phyloP scores from a whole-genome alignment of 116 monocot genomes.

The Cymodocea nodosa region DNA sequence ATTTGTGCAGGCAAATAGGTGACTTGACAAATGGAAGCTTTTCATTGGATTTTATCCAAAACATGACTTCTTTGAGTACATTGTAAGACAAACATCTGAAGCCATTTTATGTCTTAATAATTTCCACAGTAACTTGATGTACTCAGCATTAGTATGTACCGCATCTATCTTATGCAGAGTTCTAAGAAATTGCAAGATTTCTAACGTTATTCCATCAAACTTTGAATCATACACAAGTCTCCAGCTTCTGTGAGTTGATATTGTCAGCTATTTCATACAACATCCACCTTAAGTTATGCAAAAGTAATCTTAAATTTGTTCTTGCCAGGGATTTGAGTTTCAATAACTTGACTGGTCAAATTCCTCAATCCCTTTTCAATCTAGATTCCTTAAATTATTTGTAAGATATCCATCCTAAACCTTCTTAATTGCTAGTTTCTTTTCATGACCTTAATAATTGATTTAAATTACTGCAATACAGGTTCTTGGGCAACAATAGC shows the following conservation, averaged over 20 bases:
- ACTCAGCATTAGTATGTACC: too few species aligned
- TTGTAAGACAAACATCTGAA: neutral
- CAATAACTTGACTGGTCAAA: constrained; percentile 2
- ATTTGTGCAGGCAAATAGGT: constrained; percentile 11
- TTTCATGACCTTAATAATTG: neutral
- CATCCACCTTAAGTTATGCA: neutral
- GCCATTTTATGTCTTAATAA: too few species aligned
- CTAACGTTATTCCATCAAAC: constrained; percentile 3
- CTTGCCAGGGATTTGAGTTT: constrained; percentile 9
- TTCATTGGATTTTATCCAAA: constrained; percentile 10
- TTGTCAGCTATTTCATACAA: neutral
- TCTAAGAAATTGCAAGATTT: constrained; percentile 11
- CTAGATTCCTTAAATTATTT: neutral
- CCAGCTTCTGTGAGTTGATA: constrained; percentile 4
- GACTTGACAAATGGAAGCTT: constrained; percentile 6
- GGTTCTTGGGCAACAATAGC: constrained; percentile 81
- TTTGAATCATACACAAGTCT: neutral
- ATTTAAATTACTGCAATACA: constrained; percentile 6
- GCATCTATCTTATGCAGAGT: neutral
- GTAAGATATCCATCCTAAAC: constrained; percentile 3
- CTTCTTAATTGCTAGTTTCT: neutral
- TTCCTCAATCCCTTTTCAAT: constrained; percentile 8
- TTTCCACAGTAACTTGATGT: neutral
- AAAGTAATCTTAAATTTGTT: neutral
- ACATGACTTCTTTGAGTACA: constrained; percentile 1